Evolutionary conservation across 352 stramenopile genomes (phyloP), one percentile per base, ranked within the genome.

Genomic region (Phytophthora brassicae): DNA sequence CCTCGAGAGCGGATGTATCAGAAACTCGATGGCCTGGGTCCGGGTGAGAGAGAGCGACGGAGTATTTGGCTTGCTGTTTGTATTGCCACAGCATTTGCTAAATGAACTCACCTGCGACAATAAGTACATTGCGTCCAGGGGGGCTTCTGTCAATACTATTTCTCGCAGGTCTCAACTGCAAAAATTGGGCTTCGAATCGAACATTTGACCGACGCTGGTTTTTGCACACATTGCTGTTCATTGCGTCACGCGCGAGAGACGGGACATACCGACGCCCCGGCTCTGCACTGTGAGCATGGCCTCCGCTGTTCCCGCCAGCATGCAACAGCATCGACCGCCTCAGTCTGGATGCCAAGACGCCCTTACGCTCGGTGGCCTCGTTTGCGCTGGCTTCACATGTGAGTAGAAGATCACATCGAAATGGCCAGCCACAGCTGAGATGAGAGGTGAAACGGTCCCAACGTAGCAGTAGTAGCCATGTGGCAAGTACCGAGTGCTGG

Each of bases 171-270:
- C 4, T 7, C 24, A 16, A 53, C 20, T 35, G 26, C 26, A 41
- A 53, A 53, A 53, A 29, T 53, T 56, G 62, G 24, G 56, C 39
- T 62, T 61, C 61, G 56, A 66, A 45, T 62, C 50, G 48, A 68
- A 59, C 45, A 45, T 31, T 62, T 51, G 24, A 44, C 41, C 31
- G 31, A 35, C 23, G 45, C 54, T 36, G 8, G 38, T 67, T 36
- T 67, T 56, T 67, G 60, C 45, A 31, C 58, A 59, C 7, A 47
- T 60, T 54, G 39, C 33, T 39, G 33, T 39, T 39, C 33, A 43
- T 43, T 44, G 38, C 38, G 38, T 44, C 44, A 51, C 44, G 23
- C 16, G 24, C 44, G 23, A 35, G 44, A 23, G 44, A 14, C 23
- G 44, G 44, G 44, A 12, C 23, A 0, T 13, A 0, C 3, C 0